These are phyloP conservation scores for Endocarpon pusillum DNA, from an alignment of 495 filamentous ascomycete species.

Conservation along the genomic window DNA sequence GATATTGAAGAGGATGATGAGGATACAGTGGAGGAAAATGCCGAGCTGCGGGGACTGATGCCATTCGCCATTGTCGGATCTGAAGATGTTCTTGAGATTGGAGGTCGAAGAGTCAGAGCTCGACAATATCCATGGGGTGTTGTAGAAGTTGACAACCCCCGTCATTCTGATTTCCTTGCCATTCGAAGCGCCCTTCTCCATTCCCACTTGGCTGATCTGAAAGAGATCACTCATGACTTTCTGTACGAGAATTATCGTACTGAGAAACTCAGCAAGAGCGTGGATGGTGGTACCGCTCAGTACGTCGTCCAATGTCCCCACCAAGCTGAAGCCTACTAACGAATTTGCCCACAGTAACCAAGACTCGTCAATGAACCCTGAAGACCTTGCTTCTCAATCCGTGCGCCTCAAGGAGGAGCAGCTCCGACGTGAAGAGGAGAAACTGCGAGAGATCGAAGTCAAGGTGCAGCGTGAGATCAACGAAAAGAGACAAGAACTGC, in stretches of 20 bases:
- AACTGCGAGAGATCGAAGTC: slow-evolving; percentile 94
- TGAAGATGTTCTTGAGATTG: slow-evolving; percentile 87
- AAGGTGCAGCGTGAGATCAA: slow-evolving; percentile 99
- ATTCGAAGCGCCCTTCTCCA: slow-evolving; percentile 92
- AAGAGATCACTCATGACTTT: slow-evolving; percentile 99
- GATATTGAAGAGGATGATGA: slow-evolving; percentile 99
- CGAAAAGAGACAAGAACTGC: slow-evolving; percentile 95
- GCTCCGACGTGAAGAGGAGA: slow-evolving; percentile 96
- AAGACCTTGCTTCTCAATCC: slow-evolving; percentile 89
- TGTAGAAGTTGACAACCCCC: slow-evolving; percentile 96
- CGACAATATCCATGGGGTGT: slow-evolving; percentile 98
- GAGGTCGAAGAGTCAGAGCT: slow-evolving; percentile 76
- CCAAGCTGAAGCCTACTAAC: slow-evolving; percentile 16
- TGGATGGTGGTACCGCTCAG: slow-evolving; percentile 75
- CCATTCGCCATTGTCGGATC: slow-evolving; percentile 97
- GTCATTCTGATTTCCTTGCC: slow-evolving; percentile 95
- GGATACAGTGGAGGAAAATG: slow-evolving; percentile 97
- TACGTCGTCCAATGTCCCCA: slow-evolving; percentile 33
- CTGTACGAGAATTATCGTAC: slow-evolving; percentile 99
- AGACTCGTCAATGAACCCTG: slow-evolving; percentile 90
- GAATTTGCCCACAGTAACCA: slow-evolving; percentile 16
- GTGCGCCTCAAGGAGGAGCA: slow-evolving; percentile 98
- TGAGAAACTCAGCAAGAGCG: slow-evolving; percentile 98
- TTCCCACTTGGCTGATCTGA: slow-evolving; percentile 91
- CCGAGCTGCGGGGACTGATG: slow-evolving; percentile 91